Percentiles rank a stretch among this genome's conserved stretches.
phyloP scores from a whole-genome alignment of 2,329 filamentous ascomycete genomes.

The Diaporthe vaccinii region DNA sequence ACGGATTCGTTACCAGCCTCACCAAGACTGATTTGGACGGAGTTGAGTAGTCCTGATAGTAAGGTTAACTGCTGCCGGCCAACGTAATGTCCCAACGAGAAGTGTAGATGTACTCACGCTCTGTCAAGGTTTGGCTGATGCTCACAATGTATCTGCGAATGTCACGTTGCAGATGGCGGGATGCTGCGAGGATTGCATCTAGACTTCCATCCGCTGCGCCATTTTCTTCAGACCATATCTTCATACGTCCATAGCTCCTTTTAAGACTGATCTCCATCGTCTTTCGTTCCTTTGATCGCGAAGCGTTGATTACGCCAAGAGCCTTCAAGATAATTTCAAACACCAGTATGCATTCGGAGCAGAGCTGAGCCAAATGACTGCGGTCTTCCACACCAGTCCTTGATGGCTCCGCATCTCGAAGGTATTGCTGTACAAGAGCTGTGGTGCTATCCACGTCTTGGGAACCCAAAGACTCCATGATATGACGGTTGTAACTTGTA shows the following conservation, averaged over 20 bases:
- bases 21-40: neutral
- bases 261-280: neutral
- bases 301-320: neutral
- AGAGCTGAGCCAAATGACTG: neutral
- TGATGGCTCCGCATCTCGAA: neutral
- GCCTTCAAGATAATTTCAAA: neutral
- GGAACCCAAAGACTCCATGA: neutral
- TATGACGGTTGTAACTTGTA: no score
- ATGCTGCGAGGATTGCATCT: neutral
- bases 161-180: neutral
- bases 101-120: neutral
- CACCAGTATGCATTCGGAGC: neutral
- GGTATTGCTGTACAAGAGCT: neutral
- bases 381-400: neutral
- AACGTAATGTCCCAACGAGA: neutral
- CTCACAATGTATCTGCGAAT: neutral
- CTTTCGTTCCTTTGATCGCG: neutral
- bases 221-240: constrained; percentile 30
- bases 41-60: neutral
- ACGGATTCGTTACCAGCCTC: neutral
- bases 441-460: neutral
- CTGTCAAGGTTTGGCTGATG: constrained; percentile 13
- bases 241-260: constrained; percentile 14
- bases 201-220: neutral
- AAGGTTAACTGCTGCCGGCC: neutral